Evolutionary conservation across 305 asterid species (phyloP).

Genomic region (Fraxinus sp.): DNA sequence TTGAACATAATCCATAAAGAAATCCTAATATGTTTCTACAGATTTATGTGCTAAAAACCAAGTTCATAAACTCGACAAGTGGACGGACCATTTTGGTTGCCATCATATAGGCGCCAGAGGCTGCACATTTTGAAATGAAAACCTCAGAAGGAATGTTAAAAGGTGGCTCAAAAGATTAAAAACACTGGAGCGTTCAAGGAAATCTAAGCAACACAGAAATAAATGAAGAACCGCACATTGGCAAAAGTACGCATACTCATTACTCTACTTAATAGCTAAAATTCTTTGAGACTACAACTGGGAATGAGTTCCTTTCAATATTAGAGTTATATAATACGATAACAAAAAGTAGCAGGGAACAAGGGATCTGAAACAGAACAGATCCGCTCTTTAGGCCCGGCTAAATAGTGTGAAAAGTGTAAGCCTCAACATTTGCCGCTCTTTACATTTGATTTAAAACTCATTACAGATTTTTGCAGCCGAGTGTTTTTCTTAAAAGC

Average conservation of each 20-base stretch:
- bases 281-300: not conserved
- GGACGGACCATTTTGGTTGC: not conserved
- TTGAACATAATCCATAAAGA: not conserved
- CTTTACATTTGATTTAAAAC: conserved; percentile 61
- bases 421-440: conserved; percentile 39
- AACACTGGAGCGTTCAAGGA: not conserved
- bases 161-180: not conserved
- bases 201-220: not conserved
- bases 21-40: not conserved
- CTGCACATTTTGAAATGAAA: not conserved
- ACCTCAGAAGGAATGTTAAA: not conserved
- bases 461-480: conserved; percentile 39
- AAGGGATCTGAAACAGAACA: not conserved
- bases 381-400: conserved; percentile 25
- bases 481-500: conserved; percentile 27
- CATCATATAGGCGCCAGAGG: not conserved
- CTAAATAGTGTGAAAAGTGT: conserved; percentile 22
- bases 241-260: not conserved
- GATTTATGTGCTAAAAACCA: not conserved
- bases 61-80: not conserved
- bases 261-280: not conserved
- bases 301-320: not conserved
- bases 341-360: conserved; percentile 6
- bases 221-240: not conserved
- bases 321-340: not conserved